phyloP scores from a whole-genome alignment of 257 asterid genomes.

The Avicennia marina region DNA sequence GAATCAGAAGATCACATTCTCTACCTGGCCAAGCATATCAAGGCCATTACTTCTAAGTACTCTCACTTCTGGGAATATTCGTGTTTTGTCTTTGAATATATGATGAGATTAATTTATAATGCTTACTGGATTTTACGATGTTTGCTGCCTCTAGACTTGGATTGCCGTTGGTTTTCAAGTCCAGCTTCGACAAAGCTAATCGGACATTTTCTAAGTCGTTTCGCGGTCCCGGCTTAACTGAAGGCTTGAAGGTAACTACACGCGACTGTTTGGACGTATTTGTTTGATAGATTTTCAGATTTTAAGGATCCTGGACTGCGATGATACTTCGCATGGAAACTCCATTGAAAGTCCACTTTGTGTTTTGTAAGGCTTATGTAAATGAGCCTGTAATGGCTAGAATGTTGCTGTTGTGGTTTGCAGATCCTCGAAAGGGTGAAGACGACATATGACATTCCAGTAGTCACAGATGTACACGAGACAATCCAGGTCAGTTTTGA shows the following conservation, averaged over 20 bases:
- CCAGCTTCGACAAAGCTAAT: slow-evolving; percentile 90
- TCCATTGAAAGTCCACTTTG: neutral
- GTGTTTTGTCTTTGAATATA: neutral
- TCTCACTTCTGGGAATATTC: neutral
- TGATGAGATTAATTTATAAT: neutral
- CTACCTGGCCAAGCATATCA: slow-evolving; percentile 58
- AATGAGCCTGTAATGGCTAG: neutral
- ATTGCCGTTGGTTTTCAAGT: slow-evolving; percentile 66
- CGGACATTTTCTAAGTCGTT: slow-evolving; percentile 86
- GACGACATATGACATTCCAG: slow-evolving; percentile 59
- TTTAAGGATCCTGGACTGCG: neutral
- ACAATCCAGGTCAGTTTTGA: slow-evolving; percentile 47
- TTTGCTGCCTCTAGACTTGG: slow-evolving; percentile 34
- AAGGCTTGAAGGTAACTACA: slow-evolving; percentile 64
- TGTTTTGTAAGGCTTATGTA: neutral
- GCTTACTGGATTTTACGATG: neutral
- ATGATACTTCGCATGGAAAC: neutral
- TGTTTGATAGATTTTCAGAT: neutral
- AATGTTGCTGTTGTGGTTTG: neutral
- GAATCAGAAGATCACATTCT: slow-evolving; percentile 87
- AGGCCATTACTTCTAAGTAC: slow-evolving; percentile 46
- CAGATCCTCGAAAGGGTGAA: slow-evolving; percentile 92
- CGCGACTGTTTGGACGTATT: neutral
- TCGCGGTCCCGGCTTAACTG: slow-evolving; percentile 78
- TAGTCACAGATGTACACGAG: slow-evolving; percentile 83